Evolutionary conservation across 2,329 filamentous ascomycete species (phyloP).

Genomic region (Colletotrichum liaoningense): DNA sequence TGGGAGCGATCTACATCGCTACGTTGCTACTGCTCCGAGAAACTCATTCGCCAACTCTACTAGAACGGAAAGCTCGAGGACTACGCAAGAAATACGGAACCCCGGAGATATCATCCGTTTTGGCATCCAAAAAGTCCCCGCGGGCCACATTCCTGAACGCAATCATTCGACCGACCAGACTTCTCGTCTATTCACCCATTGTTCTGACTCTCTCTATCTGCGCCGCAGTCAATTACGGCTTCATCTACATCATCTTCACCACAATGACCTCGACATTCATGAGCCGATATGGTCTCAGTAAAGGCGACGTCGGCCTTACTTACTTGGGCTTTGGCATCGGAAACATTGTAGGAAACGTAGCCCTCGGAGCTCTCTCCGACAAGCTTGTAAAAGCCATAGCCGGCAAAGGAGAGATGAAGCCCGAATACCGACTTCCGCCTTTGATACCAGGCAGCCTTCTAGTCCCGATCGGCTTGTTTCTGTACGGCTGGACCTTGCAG

Average conservation of each 20-base stretch:
- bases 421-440: slow-evolving; percentile 39
- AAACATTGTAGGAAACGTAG: slow-evolving; percentile 12
- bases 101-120: slow-evolving; percentile 36
- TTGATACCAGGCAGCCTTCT: slow-evolving; percentile 36
- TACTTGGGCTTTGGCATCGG: slow-evolving; percentile 62
- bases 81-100: slow-evolving; percentile 49
- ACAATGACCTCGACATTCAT: slow-evolving; percentile 53
- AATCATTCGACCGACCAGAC: slow-evolving; percentile 56
- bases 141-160: slow-evolving; percentile 41
- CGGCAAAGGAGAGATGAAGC: slow-evolving; percentile 34
- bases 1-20: no score
- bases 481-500: slow-evolving; percentile 69
- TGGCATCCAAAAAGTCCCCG: slow-evolving; percentile 27
- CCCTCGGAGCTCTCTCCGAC: slow-evolving; percentile 34
- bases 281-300: slow-evolving; percentile 46
- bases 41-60: background rate
- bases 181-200: slow-evolving; percentile 63
- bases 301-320: slow-evolving; percentile 47
- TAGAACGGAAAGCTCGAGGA: slow-evolving; percentile 43
- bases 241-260: slow-evolving; percentile 52
- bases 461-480: slow-evolving; percentile 59
- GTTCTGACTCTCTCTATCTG: slow-evolving; percentile 57
- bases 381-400: background rate
- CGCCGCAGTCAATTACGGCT: slow-evolving; percentile 49
- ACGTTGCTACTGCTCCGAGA: no score